A percentile compares a stretch with the other conserved stretches of the same genome.
phyloP scores from a whole-genome alignment of 2,329 filamentous ascomycete genomes.

The Penicillium thymicola region DNA sequence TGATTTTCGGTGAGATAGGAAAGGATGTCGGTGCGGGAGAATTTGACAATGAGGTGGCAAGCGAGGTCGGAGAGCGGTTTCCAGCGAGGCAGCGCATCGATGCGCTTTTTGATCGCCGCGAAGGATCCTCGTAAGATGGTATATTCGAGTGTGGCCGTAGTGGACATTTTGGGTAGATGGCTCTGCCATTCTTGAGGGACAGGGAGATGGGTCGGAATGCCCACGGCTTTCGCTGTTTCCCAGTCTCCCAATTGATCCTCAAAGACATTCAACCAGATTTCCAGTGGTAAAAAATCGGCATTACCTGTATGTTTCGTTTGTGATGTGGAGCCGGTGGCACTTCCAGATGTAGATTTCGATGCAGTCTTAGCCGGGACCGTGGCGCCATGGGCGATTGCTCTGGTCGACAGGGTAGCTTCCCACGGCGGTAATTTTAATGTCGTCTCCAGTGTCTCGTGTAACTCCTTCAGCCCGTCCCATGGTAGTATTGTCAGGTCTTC shows the following conservation, averaged over 20 bases:
- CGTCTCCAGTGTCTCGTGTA: constrained; percentile 34
- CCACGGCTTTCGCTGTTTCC: constrained; percentile 79
- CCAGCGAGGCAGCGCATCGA: constrained; percentile 65
- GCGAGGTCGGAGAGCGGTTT: constrained; percentile 75
- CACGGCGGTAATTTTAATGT: constrained; percentile 25
- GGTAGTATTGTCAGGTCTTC: constrained; percentile 49
- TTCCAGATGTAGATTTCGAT: constrained; percentile 33
- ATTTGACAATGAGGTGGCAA: constrained; percentile 87
- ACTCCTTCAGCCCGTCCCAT: constrained; percentile 47
- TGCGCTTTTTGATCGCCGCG: constrained; percentile 67
- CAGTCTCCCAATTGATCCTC: constrained; percentile 77
- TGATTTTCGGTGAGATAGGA: constrained; percentile 65
- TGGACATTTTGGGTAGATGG: constrained; percentile 61
- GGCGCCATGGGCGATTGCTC: constrained; percentile 12
- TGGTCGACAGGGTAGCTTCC: constrained; percentile 15
- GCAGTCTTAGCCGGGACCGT: constrained; percentile 5
- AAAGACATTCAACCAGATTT: constrained; percentile 86
- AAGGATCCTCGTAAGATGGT: constrained; percentile 72
- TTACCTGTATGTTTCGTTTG: constrained; percentile 20
- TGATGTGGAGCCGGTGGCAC: constrained; percentile 30
- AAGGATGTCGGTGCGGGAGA: constrained; percentile 76
- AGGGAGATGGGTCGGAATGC: constrained; percentile 73
- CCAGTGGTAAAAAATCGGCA: constrained; percentile 61
- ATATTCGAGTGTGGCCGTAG: constrained; percentile 77
- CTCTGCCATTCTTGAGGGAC: constrained; percentile 70